Percentiles rank a stretch among this genome's conserved stretches.
phyloP scores from a whole-genome alignment of 73 alveolate genomes.

The Tetrahymena borealis region DNA sequence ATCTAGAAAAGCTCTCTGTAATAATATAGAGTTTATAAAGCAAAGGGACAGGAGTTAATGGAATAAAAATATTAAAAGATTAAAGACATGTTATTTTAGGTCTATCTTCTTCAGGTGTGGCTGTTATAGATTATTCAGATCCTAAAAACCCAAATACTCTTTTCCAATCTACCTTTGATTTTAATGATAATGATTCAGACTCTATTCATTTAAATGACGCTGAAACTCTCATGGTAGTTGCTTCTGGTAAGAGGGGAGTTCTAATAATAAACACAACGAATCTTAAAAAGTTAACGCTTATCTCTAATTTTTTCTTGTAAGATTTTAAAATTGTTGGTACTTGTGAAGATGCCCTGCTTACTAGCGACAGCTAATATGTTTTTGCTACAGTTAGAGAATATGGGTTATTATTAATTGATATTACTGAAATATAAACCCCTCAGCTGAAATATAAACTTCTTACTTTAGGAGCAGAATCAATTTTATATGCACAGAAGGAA shows the following conservation, averaged over 20 bases:
- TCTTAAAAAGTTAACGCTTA: background rate
- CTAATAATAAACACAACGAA: background rate
- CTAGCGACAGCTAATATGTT: background rate
- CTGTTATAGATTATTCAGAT: background rate
- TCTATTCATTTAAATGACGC: background rate
- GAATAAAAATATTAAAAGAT: background rate
- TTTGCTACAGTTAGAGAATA: background rate
- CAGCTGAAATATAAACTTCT: background rate
- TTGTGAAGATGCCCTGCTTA: background rate
- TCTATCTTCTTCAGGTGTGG: background rate
- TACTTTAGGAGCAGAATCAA: background rate
- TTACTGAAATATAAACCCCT: background rate
- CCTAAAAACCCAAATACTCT: background rate
- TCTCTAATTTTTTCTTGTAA: background rate
- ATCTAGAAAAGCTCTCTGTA: background rate
- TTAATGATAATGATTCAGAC: background rate
- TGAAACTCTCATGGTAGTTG: background rate
- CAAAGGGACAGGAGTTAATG: background rate
- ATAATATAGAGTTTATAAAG: background rate
- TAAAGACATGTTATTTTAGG: background rate
- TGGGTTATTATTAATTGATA: background rate
- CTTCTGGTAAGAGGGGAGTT: background rate
- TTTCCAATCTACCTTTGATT: background rate
- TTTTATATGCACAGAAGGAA: background rate
- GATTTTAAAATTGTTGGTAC: background rate